Evolutionary conservation across 139 green algal genomes (phyloP), one percentile per base, ranked within the genome.

Genomic region (Coelastrella sp.): DNA sequence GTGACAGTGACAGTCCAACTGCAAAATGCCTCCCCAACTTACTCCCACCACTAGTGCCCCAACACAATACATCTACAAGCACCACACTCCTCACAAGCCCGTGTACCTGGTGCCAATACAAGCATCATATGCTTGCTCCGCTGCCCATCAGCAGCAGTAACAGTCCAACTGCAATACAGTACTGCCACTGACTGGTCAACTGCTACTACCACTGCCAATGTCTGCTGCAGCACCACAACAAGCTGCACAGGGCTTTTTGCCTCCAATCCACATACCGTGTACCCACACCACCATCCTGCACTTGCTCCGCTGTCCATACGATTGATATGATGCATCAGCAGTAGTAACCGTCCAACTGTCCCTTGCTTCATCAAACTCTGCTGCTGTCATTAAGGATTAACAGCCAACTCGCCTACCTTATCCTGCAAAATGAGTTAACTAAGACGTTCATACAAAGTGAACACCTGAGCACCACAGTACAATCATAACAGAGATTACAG

Each of bases 281-380:
- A 1, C 81, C 61, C 74, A 23, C 23, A 87, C 82, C 82, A 87
- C 32, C 64, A 87, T 47, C 56, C 65, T 65, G 7, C 47, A 65
- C 23, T 7, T 64, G 16, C 23, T 4, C n/a, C 58, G 13, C 56
- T 87, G 60, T 3, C 82, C 82, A 47, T 3, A 64, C 32, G 32
- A 47, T 47, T 47, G 0, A 47, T 47, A 47, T 47, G 32, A 47
- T 47, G 32, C 32, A 8, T 16, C 23, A 5, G 22, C 54, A 10
- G 32, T 61, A 58, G 82, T 78, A 17, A 87, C 13, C 17, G 20
- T 54, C 82, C 82, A 87, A 17, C 4, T 64, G 23, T 23, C 82
- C 16, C 32, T 64, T 32, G 4, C 64, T 5, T 71, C 61, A 47
- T 87, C 5, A 20, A 79, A 78, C 1, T 32, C 32, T 64, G 82